Evolutionary conservation across 2,329 filamentous ascomycete genomes (phyloP).

Genomic region (Camillea tinctor): DNA sequence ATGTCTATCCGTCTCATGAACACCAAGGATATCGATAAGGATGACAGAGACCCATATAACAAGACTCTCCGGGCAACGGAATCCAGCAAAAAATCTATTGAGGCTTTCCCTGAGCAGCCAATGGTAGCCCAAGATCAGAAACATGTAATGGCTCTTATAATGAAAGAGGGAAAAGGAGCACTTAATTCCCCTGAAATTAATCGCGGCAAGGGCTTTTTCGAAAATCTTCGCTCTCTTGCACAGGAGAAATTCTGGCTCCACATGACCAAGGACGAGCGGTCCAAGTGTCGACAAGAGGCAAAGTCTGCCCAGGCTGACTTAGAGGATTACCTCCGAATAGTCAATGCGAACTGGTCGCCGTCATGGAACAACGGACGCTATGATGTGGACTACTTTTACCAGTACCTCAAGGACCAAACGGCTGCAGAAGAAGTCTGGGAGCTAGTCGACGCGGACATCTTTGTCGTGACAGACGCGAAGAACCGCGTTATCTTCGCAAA

Average conservation of each 20-base stretch:
- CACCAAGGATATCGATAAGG: conserved; percentile 1
- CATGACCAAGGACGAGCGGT: background rate
- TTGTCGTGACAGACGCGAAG: conserved; percentile 11
- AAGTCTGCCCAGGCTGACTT: background rate
- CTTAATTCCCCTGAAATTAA: background rate
- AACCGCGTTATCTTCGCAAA: conserved; percentile 17
- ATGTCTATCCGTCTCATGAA: background rate
- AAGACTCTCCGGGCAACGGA: background rate
- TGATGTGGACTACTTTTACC: conserved; percentile 9
- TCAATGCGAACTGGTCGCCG: background rate
- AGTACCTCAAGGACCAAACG: conserved; percentile 10
- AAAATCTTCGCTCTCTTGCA: background rate
- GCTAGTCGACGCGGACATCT: conserved; percentile 9
- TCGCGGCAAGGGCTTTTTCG: background rate
- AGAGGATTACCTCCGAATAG: background rate
- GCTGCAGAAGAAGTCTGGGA: conserved; percentile 7
- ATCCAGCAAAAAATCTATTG: background rate
- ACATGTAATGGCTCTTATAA: too few species aligned
- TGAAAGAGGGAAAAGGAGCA: background rate
- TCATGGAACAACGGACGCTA: conserved; percentile 1
- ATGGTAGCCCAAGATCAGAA: too few species aligned
- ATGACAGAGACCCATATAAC: background rate
- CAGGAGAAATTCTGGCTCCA: background rate
- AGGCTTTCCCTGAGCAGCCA: too few species aligned
- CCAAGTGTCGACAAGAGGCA: background rate